Evolutionary conservation across 2,329 filamentous ascomycete species (phyloP), one percentile per base, ranked within the genome.

Genomic region (Paraphaeosphaeria sporulosa): DNA sequence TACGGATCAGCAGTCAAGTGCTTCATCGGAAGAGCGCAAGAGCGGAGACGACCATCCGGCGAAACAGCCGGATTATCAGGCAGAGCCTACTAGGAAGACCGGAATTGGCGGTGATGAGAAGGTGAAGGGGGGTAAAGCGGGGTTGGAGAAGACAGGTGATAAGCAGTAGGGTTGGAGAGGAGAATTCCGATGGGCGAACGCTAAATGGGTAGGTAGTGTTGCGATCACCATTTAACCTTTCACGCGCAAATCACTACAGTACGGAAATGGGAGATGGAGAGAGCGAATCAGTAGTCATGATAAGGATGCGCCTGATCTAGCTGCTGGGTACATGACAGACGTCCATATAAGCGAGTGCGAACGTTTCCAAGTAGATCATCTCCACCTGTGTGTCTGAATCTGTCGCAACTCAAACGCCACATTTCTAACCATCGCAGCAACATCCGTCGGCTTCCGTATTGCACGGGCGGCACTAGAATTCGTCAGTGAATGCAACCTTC

Each of bases 1-100:
- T 51, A 73, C 66, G 12, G 71, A 74, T 43, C 25, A 46, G 13
- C 71, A 78, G 52, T 78, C 75, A 2, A 71, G 59, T 25, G 74
- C 76, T 17, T 76, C 74, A 0, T 53, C 55, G 7, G 58, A 73
- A 0, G 69, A 74, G 57, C 53, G 68, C 25, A 69, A 69, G 59
- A 67, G 36, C 10, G 74, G 73, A 1, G 70, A 73, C 40, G 71
- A 78, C 21, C 75, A 79, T 55, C 77, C 76, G 1, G 76, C 76
- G 0, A 78, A 78, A 59, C 76, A 78, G 53, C 76, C 76, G 0
- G 76, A 79, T 54, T 54, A 65, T 8, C 76, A 79, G 60, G 57
- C 61, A 19, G 55, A 74, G 61, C 73, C 74, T 5, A 68, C 60
- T 1, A 61, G 74, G 46, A 72, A 55, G 36, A 79, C 76, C 19